These are phyloP conservation scores for Stenogyne calaminthoides DNA, from an alignment of 305 asterid genomes.

Conservation along the genomic window DNA sequence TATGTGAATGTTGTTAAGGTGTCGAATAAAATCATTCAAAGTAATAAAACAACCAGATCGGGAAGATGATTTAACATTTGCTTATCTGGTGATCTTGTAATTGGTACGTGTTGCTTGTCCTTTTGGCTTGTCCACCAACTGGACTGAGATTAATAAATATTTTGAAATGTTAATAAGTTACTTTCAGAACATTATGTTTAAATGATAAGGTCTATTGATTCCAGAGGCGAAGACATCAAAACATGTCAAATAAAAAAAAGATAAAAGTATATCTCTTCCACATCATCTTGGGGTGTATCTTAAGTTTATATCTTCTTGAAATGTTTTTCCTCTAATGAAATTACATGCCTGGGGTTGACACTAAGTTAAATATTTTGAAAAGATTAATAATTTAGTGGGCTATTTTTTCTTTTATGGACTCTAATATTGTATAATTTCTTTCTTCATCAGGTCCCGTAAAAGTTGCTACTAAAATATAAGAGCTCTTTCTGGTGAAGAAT, in stretches of 20 bases:
- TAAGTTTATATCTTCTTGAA: background rate
- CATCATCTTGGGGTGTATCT: background rate
- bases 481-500: slow-evolving; percentile 36
- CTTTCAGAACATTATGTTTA: background rate
- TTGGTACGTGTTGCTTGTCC: slow-evolving; percentile 2
- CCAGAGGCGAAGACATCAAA: background rate
- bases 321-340: background rate
- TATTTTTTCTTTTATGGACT: slow-evolving; percentile 4
- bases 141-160: background rate
- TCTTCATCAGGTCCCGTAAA: slow-evolving; percentile 30
- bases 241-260: background rate
- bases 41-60: background rate
- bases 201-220: slow-evolving; percentile 1
- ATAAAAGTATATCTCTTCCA: background rate
- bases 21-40: background rate
- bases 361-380: background rate
- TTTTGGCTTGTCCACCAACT: background rate
- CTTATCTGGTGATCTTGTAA: slow-evolving; percentile 14
- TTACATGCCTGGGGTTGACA: background rate
- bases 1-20: slow-evolving; percentile 8
- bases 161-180: slow-evolving; percentile 7
- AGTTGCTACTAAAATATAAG: slow-evolving; percentile 13
- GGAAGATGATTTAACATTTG: slow-evolving; percentile 2
- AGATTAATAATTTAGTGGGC: background rate
- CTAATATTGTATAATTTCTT: slow-evolving; percentile 20